Base-by-base conservation (phyloP, 2,329 filamentous ascomycete species). In the Pseudogymnoascus sp. region DNA sequence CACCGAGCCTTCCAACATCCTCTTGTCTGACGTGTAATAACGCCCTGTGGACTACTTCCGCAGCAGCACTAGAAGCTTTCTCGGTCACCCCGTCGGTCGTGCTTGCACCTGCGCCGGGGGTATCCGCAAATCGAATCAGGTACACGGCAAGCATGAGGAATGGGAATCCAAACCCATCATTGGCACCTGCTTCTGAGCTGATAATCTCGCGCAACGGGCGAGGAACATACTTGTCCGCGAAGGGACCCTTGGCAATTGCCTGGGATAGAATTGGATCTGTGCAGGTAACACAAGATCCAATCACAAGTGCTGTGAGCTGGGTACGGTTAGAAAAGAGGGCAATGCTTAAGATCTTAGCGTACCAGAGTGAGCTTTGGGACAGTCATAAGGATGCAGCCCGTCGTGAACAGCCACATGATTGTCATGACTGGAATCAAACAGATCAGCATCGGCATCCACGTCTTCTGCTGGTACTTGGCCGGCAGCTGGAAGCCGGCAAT, bases 181-280 rank as follows among this genome's bases (percentile, higher is more conserved):
- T 96, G 2, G 90, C 88, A 1, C 91, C 91, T 0, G 89, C 91
- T 76, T 96, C 91, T 13, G 65, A 86, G 38, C 88, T 82, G 70
- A 90, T 89, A 68, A 90, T 89, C 65, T 87, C 84, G 76, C 93
- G 90, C 60, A 96, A 77, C 16, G 86, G 82, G 63, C 85, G 86
- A 0, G 91, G 90, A 24, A 96, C 88, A 71, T 96, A 92, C 68
- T 91, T 87, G 71, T 96, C 91, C 0, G 91, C 91, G 71, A 96
- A 96, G 68, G 89, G 91, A 37, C 91, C 91, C 77, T 96, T 96
- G 59, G 96, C 90, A 62, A 96, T 95, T 1, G 89, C 89, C 66
- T 93, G 91, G n/a, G 89, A 93, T 40, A 96, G 76, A 2, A 96
- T 85, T 0, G 92, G 91, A 69, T 96, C 91, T 0, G 92, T 96